Percentiles rank a stretch among this genome's conserved stretches.
Conservation (phyloP, 192 early-diverging fungal species). For the Linderina pennispora region DNA sequence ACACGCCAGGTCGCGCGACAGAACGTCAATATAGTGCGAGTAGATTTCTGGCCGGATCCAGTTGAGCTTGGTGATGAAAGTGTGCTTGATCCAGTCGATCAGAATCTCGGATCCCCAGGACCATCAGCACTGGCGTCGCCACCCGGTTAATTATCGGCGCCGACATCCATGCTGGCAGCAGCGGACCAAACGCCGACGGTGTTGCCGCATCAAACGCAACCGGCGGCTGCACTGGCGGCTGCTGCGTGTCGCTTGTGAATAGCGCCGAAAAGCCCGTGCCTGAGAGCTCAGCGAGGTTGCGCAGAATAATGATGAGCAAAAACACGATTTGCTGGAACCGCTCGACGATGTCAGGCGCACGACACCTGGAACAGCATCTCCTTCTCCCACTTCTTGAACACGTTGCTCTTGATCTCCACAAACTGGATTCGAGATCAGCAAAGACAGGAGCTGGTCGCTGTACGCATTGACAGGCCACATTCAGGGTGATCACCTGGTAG, state of each 20-base stretch:
- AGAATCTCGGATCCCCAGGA: slow-evolving; percentile 84
- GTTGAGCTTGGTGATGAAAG: slow-evolving; percentile 98
- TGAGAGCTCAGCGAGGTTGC: slow-evolving; percentile 86
- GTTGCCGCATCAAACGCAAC: slow-evolving; percentile 33
- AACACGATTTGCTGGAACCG: slow-evolving; percentile 88
- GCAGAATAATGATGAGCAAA: slow-evolving; percentile 81
- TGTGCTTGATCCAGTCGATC: slow-evolving; percentile 98
- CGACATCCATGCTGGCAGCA: slow-evolving; percentile 59
- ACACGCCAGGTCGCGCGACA: slow-evolving; percentile 79
- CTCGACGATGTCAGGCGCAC: slow-evolving; percentile 94
- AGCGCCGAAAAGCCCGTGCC: slow-evolving; percentile 49
- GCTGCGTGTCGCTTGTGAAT: not conserved
- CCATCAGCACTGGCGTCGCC: slow-evolving; percentile 77
- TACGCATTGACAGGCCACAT: slow-evolving; percentile 96
- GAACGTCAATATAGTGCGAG: slow-evolving; percentile 74
- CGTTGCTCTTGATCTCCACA: slow-evolving; percentile 95
- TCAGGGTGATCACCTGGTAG: slow-evolving; percentile 93
- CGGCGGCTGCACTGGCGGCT: slow-evolving; percentile 28
- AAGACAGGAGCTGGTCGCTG: slow-evolving; percentile 86
- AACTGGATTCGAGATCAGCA: slow-evolving; percentile 96
- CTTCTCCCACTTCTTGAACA: slow-evolving; percentile 95
- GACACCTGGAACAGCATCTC: slow-evolving; percentile 95
- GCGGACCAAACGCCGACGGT: slow-evolving; percentile 52
- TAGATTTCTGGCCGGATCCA: slow-evolving; percentile 86
- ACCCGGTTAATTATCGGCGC: slow-evolving; percentile 55